Conservation (phyloP, 2,329 filamentous ascomycete genomes). For the Coniella lustricola region DNA sequence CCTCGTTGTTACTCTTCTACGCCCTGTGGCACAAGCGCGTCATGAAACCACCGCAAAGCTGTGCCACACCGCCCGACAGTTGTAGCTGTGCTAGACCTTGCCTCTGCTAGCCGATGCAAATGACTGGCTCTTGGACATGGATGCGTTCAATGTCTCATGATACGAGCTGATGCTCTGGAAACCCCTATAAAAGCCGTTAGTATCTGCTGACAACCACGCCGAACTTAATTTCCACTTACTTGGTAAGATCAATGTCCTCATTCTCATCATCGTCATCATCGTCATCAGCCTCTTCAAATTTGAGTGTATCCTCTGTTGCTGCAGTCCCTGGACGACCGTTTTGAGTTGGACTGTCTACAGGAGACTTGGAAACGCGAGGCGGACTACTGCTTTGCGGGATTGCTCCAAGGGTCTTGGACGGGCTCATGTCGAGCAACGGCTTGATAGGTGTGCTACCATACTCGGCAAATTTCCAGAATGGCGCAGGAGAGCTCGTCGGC, state of each 20-base stretch:
- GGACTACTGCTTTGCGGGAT: constrained; percentile 53
- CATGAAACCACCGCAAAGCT: no score
- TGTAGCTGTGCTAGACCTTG: constrained; percentile 1
- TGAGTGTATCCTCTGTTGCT: constrained; percentile 19
- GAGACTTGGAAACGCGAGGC: constrained; percentile 42
- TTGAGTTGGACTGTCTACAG: constrained; percentile 44
- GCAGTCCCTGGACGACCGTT: constrained; percentile 14
- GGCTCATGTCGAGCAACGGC: constrained; percentile 46
- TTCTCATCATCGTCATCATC: constrained; percentile 48
- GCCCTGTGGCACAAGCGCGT: no score
- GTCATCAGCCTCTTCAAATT: constrained; percentile 31
- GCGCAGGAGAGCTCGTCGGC: constrained; percentile 76
- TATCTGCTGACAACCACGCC: no score
- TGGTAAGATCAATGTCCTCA: constrained; percentile 51
- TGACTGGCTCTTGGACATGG: constrained; percentile 15
- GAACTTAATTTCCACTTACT: no score
- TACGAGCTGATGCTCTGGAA: constrained; percentile 61
- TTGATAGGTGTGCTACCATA: constrained; percentile 65
- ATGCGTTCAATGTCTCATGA: constrained; percentile 41
- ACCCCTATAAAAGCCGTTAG: constrained; percentile 34
- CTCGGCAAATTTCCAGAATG: constrained; percentile 83
- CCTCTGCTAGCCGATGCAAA: constrained; percentile 12
- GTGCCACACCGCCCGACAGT: no score
- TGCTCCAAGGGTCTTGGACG: constrained; percentile 40
- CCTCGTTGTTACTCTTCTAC: no score